Base-by-base conservation (phyloP, 257 asterid species). In the Capsicum rhomboideum region DNA sequence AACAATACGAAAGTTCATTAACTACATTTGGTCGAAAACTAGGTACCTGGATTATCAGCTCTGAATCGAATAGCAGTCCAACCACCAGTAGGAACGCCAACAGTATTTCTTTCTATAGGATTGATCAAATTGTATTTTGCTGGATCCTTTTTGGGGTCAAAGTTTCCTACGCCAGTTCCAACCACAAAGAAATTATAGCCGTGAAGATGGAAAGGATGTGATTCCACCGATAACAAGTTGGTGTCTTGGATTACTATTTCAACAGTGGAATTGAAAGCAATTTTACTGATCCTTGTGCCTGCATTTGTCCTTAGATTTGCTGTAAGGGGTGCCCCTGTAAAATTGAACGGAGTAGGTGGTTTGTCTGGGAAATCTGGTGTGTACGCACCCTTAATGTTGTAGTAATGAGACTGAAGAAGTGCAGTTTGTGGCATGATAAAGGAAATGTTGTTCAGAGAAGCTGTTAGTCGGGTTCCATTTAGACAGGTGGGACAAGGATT, bases 131-230 rank as follows among this genome's bases (percentile, higher is more conserved):
- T 91, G 17, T 88, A 91, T 8, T 86, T 84, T 18, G 89, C 87
- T 8, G 89, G 93, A 77, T 91, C 90, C 40, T 85, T 89, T 4
- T 52, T 53, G 13, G 89, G 89, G 71, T 89, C 85, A 68, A 89
- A 89, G 77, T 91, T 91, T 10, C 93, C 92, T 0, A 89, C 29
- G 2, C 92, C 92, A 20, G 87, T 88, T 77, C 92, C 93, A 37
- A 91, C 82, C 2, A 89, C 91, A 17, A 89, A 91, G 89, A 91
- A 91, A 34, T 91, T 89, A 37, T 86, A 91, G 18, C 92, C 93
- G 44, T 91, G 93, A 56, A 89, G 91, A 84, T 91, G 93, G 52
- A 91, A 89, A 31, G 93, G 93, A 74, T 91, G 93, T 4, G 92
- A 89, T 84, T 91, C 92, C 26, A 89, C 91, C 0, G 90, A 79